Percentiles rank a stretch among this genome's conserved stretches.
phyloP scores from a whole-genome alignment of 1,139 yeast genomes.

The Debaryomyces sp. region DNA sequence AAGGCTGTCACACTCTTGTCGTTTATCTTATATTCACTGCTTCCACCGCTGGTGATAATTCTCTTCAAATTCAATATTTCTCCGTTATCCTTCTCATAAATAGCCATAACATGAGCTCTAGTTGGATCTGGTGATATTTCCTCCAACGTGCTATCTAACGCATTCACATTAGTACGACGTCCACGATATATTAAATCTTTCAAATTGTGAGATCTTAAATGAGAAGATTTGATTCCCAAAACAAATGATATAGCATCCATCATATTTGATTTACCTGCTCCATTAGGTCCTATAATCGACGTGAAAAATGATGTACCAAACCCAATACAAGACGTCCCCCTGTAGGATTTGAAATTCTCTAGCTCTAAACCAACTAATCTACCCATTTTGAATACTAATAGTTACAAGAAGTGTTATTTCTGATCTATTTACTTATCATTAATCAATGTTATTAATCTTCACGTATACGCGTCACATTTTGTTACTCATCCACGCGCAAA shows the following conservation, averaged over 20 bases:
- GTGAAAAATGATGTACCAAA: conserved; percentile 85
- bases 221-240: conserved; percentile 78
- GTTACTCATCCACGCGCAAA: not conserved
- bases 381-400: conserved; percentile 56
- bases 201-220: conserved; percentile 73
- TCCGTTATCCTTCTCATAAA: conserved; percentile 67
- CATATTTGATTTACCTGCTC: conserved; percentile 96
- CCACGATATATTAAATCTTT: conserved; percentile 85
- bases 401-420: not conserved
- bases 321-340: conserved; percentile 74
- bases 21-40: conserved; percentile 72
- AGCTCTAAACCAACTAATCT: conserved; percentile 74
- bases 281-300: conserved; percentile 96
- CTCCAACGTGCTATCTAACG: conserved; percentile 19
- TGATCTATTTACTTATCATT: conserved; percentile 1
- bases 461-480: not conserved
- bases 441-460: not conserved
- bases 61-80: conserved; percentile 56
- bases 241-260: conserved; percentile 98
- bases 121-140: conserved; percentile 45
- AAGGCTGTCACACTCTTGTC: conserved; percentile 61
- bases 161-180: conserved; percentile 28
- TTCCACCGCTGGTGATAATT: conserved; percentile 56
- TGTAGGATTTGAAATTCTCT: conserved; percentile 87
- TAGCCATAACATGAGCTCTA: conserved; percentile 79